These are phyloP conservation scores for Dothistroma septosporum DNA, from an alignment of 2,329 filamentous ascomycete species.

Conservation along the genomic window DNA sequence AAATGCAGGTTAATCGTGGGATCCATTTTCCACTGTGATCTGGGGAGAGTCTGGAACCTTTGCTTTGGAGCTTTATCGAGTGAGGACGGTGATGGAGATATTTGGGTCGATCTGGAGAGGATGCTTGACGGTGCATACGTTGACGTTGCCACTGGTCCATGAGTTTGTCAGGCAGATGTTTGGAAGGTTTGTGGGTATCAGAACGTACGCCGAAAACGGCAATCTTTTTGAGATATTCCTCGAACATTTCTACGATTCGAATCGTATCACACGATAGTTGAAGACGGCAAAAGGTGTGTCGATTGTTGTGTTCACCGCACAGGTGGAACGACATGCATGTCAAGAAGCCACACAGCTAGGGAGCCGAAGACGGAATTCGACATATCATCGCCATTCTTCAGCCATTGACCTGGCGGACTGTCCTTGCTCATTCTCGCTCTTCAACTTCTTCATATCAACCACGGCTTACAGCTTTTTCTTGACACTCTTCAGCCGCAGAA, in stretches of 20 bases:
- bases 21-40: slow-evolving; percentile 25
- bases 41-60: slow-evolving; percentile 28
- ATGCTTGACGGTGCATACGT: slow-evolving; percentile 31
- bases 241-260: neutral
- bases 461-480: neutral
- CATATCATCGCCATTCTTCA: neutral
- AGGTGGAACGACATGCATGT: neutral
- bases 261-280: neutral
- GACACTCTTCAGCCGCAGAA: neutral
- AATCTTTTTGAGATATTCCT: neutral
- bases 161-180: neutral
- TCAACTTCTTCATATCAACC: neutral
- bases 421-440: neutral
- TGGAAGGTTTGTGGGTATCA: neutral
- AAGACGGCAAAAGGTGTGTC: neutral
- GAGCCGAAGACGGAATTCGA: neutral
- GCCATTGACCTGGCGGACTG: neutral
- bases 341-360: neutral
- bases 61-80: slow-evolving; percentile 40
- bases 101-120: slow-evolving; percentile 29
- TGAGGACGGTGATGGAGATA: slow-evolving; percentile 37
- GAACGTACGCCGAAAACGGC: slow-evolving; percentile 30
- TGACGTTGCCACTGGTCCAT: slow-evolving; percentile 32
- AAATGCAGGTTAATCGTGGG: slow-evolving; percentile 24
- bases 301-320: neutral